Evolutionary conservation across 208 protist genomes (phyloP).

Genomic region (Leishmania major): DNA sequence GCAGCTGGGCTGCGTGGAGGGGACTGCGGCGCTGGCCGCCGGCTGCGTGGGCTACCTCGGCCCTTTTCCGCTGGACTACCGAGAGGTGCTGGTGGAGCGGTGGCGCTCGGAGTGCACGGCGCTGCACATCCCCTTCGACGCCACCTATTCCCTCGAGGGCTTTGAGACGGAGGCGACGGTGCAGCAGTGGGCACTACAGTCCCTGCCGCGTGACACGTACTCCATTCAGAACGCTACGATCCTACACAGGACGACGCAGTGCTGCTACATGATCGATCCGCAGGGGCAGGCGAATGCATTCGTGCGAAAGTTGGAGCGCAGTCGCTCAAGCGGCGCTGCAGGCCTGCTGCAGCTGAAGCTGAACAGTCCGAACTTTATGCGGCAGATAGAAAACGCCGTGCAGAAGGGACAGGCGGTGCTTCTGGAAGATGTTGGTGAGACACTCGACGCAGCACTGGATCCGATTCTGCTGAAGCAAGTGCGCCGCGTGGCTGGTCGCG

Average conservation of each 20-base stretch:
- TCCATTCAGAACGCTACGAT: conserved; percentile 93
- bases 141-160: conserved; percentile 79
- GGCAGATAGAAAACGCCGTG: conserved; percentile 93
- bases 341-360: conserved; percentile 92
- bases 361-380: conserved; percentile 91
- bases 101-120: conserved; percentile 72
- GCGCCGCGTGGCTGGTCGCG: conserved; percentile 81
- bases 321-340: conserved; percentile 52
- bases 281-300: conserved; percentile 95
- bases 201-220: conserved; percentile 94
- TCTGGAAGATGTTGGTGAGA: conserved; percentile 95
- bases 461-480: conserved; percentile 94
- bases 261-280: conserved; percentile 94
- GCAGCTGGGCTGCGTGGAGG: conserved; percentile 65
- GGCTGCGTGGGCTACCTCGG: conserved; percentile 92
- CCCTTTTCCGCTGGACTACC: conserved; percentile 85
- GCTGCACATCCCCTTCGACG: conserved; percentile 64
- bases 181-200: conserved; percentile 93
- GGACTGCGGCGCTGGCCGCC: conserved; percentile 82
- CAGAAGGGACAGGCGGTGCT: conserved; percentile 94
- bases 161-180: conserved; percentile 90
- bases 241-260: conserved; percentile 78
- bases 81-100: conserved; percentile 54
- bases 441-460: conserved; percentile 95
- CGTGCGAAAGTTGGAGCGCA: conserved; percentile 89